Conservation (phyloP, 352 stramenopile species). For the Phytophthora fragariae region DNA sequence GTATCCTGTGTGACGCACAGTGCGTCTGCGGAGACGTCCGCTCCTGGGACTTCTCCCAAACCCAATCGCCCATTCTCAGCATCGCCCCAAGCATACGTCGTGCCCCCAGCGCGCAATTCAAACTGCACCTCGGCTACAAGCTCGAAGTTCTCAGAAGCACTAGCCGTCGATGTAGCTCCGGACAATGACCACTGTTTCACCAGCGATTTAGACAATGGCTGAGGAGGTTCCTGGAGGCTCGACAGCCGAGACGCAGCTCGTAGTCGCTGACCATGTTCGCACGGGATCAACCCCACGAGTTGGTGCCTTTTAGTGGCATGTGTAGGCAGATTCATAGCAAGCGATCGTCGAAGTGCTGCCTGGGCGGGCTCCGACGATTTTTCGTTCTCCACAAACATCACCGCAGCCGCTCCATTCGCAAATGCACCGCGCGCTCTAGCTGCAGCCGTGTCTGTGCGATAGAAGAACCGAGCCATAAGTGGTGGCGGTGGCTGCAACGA, state of each 20-base stretch:
- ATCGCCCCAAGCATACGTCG: conserved; percentile 72
- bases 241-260: conserved; percentile 30
- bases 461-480: conserved; percentile 58
- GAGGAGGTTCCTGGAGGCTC: conserved; percentile 8
- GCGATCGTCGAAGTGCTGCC: conserved; percentile 30
- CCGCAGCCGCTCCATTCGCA: conserved; percentile 52
- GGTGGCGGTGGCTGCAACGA: conserved; percentile 35
- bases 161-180: conserved; percentile 14
- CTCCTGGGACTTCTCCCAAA: conserved; percentile 38
- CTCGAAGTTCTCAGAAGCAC: conserved; percentile 36
- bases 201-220: not conserved
- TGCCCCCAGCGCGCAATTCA: conserved; percentile 55
- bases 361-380: conserved; percentile 33
- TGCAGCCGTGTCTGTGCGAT: conserved; percentile 51
- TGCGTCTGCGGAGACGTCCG: conserved; percentile 2
- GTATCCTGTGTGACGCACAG: not conserved
- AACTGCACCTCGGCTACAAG: conserved; percentile 59
- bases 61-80: conserved; percentile 67
- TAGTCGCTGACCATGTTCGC: conserved; percentile 38
- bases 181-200: conserved; percentile 24
- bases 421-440: conserved; percentile 50
- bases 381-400: conserved; percentile 59
- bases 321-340: conserved; percentile 9
- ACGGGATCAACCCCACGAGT: conserved; percentile 34
- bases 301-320: conserved; percentile 21